Conservation (phyloP, 257 asterid genomes). For the Penstemon barbatus region DNA sequence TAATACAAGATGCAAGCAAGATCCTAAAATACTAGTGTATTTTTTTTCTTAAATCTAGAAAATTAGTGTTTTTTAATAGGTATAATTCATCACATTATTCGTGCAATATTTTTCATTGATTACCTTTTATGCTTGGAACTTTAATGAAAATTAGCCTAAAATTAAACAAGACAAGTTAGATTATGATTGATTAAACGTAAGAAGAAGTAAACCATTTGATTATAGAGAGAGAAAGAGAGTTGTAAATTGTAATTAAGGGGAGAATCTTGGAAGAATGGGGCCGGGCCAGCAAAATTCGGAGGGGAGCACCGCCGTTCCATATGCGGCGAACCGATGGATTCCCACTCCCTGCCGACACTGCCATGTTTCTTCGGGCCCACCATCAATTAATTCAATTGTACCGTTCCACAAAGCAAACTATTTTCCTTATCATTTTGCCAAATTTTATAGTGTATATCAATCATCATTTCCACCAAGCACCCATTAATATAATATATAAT, state of each 20-base stretch:
- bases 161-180: too few species aligned
- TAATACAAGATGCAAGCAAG: too few species aligned
- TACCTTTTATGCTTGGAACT: neutral
- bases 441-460: too few species aligned
- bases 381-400: neutral
- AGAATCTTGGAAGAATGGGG: neutral
- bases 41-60: too few species aligned
- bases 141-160: neutral
- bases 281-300: neutral
- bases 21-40: too few species aligned
- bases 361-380: neutral
- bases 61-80: too few species aligned
- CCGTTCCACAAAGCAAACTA: neutral
- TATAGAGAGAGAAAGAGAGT: too few species aligned
- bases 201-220: neutral
- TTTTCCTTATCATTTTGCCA: too few species aligned
- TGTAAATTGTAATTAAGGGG: neutral
- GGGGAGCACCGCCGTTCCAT: neutral
- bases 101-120: too few species aligned
- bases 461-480: too few species aligned
- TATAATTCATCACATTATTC: too few species aligned
- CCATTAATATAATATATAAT: too few species aligned
- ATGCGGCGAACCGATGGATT: conserved; percentile 3
- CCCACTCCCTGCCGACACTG: neutral
- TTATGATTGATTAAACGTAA: neutral